Percentiles rank a stretch among this genome's conserved stretches.
Evolutionary conservation across 495 filamentous ascomycete species (phyloP).

Genomic region (Aspergillus sclerotioniger): DNA sequence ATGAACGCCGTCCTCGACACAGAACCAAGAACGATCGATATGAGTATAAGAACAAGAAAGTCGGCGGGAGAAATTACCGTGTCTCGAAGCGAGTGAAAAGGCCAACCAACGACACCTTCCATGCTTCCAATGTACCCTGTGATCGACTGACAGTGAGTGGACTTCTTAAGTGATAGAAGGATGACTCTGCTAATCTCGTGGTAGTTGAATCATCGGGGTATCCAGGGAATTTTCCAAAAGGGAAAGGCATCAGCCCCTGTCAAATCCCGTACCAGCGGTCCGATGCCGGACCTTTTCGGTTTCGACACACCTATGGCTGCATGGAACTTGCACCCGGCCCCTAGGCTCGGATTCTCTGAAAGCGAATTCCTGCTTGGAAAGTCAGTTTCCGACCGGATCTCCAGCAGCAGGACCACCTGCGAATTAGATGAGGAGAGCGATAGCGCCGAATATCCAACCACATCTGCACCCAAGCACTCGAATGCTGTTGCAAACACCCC

Average conservation of each 20-base stretch:
- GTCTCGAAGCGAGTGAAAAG: conserved; percentile 32
- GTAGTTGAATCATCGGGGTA: conserved; percentile 52
- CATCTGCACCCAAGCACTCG: background rate
- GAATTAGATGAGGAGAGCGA: conserved; percentile 22
- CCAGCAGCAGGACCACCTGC: background rate
- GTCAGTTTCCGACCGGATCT: background rate
- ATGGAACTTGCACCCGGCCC: background rate
- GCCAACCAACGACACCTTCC: conserved; percentile 60
- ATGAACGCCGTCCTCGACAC: conserved; percentile 57
- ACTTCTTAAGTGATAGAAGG: background rate
- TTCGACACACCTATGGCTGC: conserved; percentile 8
- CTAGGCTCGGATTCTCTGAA: conserved; percentile 66
- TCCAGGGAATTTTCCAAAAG: conserved; percentile 66
- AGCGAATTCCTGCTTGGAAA: conserved; percentile 54
- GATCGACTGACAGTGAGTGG: conserved; percentile 61
- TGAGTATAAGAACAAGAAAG: conserved; percentile 34
- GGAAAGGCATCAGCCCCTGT: conserved; percentile 62
- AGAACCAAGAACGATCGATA: conserved; percentile 61
- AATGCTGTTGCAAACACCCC: background rate
- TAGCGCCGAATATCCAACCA: background rate
- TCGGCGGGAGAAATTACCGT: conserved; percentile 20
- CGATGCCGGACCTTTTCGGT: conserved; percentile 28
- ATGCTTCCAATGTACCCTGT: conserved; percentile 59
- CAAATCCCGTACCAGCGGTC: conserved; percentile 35
- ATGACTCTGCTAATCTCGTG: conserved; percentile 21